These are phyloP conservation scores for Castanea sativa DNA, from an alignment of 306 rosid species.

Conservation along the genomic window DNA sequence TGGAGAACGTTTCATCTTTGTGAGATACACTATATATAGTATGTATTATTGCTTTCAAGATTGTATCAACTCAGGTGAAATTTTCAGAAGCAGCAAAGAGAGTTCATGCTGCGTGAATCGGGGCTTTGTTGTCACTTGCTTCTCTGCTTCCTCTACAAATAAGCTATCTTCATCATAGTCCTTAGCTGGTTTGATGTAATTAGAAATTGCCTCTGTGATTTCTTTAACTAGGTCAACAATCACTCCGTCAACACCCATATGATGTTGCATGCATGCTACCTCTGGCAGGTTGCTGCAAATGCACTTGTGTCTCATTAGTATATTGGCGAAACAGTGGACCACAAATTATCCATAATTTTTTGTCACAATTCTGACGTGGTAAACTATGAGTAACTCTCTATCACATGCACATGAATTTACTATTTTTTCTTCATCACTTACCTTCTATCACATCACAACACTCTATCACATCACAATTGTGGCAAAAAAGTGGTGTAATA, in stretches of 20 bases:
- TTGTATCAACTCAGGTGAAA: neutral
- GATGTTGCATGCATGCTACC: slow-evolving; percentile 38
- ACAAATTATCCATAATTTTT: too few species aligned
- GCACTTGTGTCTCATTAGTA: neutral
- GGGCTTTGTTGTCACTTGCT: slow-evolving; percentile 5
- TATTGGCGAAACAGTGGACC: neutral
- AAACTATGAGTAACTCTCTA: too few species aligned
- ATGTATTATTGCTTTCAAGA: slow-evolving; percentile 1
- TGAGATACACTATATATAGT: neutral
- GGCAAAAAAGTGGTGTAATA: too few species aligned
- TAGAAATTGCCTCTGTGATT: slow-evolving; percentile 35
- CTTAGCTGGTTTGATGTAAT: neutral
- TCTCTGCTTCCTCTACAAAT: neutral
- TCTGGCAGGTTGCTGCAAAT: slow-evolving; percentile 37
- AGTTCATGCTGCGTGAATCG: neutral
- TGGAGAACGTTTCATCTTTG: neutral
- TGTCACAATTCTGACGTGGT: too few species aligned
- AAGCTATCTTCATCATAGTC: neutral
- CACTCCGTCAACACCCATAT: slow-evolving; percentile 43
- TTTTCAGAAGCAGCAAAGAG: slow-evolving; percentile 6
- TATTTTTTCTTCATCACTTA: too few species aligned
- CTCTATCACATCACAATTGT: too few species aligned
- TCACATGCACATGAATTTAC: too few species aligned
- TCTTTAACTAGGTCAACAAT: slow-evolving; percentile 45
- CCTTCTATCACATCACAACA: too few species aligned